Percentiles rank a stretch among this genome's conserved stretches.
Evolutionary conservation across 2,329 filamentous ascomycete species (phyloP).

Genomic region (Lizonia empirigonia): DNA sequence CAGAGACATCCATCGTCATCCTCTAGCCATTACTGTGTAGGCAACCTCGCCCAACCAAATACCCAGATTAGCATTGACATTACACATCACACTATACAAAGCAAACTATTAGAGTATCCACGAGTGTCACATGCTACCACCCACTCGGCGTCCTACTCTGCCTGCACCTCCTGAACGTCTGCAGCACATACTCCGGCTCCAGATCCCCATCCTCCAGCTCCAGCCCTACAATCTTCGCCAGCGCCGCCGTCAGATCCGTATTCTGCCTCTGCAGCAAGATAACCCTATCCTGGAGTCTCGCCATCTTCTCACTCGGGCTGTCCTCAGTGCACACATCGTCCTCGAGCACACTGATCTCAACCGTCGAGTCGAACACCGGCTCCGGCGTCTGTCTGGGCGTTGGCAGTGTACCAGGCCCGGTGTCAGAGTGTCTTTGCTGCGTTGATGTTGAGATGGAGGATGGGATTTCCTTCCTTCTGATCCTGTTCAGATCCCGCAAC

Average conservation of each 20-base stretch:
- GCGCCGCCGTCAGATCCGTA: constrained; percentile 30
- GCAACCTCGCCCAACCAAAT: too few species aligned
- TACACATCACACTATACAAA: background rate
- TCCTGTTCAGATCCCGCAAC: constrained; percentile 34
- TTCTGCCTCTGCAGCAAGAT: constrained; percentile 34
- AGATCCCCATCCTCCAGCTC: constrained; percentile 29
- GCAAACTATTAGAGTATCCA: too few species aligned
- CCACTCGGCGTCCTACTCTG: constrained; percentile 14
- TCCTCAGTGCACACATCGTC: constrained; percentile 3
- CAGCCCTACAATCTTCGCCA: constrained; percentile 36
- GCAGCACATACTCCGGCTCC: constrained; percentile 25
- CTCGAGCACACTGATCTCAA: constrained; percentile 17
- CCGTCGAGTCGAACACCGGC: constrained; percentile 10
- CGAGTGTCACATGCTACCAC: constrained; percentile 11
- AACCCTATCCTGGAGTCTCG: constrained; percentile 26
- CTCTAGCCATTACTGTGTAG: too few species aligned
- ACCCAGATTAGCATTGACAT: constrained; percentile 1
- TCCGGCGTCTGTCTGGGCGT: constrained; percentile 26
- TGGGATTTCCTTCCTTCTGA: constrained; percentile 24
- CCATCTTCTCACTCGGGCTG: constrained; percentile 19
- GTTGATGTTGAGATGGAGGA: constrained; percentile 8
- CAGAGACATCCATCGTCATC: too few species aligned
- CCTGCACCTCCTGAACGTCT: constrained; percentile 17
- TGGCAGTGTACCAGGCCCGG: constrained; percentile 17
- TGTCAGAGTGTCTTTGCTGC: constrained; percentile 14